Conservation (phyloP, 805 yeast species). For the Metschnikowia baotianmanensis region DNA sequence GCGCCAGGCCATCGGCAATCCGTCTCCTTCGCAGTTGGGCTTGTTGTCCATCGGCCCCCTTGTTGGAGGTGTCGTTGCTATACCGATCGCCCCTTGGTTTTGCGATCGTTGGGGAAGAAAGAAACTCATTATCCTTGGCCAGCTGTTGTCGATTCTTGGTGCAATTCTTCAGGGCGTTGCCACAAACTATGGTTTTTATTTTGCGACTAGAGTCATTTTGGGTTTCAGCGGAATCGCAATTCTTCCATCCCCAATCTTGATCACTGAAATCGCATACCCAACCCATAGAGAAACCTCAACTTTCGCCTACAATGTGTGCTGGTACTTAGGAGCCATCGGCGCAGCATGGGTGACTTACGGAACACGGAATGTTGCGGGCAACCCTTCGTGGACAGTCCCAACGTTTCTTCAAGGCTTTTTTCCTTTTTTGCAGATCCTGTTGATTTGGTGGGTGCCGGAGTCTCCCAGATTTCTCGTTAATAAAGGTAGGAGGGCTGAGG, state of each 20-base stretch:
- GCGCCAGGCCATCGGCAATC: slow-evolving; percentile 33
- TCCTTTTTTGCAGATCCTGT: slow-evolving; percentile 40
- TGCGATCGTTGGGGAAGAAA: slow-evolving; percentile 45
- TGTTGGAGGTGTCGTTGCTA: slow-evolving; percentile 39
- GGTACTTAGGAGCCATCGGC: slow-evolving; percentile 53
- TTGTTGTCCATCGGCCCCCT: slow-evolving; percentile 21
- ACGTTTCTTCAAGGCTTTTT: slow-evolving; percentile 48
- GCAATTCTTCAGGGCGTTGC: slow-evolving; percentile 37
- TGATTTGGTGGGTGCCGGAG: slow-evolving; percentile 40
- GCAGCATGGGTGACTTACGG: slow-evolving; percentile 55
- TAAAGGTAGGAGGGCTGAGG: slow-evolving; percentile 42
- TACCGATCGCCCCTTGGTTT: slow-evolving; percentile 16
- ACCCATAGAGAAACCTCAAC: slow-evolving; percentile 28
- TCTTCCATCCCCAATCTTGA: slow-evolving; percentile 46
- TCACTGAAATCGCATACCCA: slow-evolving; percentile 52
- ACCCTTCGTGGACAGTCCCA: slow-evolving; percentile 53
- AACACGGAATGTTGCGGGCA: slow-evolving; percentile 27
- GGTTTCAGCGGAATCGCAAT: slow-evolving; percentile 48
- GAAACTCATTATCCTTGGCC: slow-evolving; percentile 28
- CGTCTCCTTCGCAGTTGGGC: slow-evolving; percentile 22
- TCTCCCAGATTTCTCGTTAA: slow-evolving; percentile 46
- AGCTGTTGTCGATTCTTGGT: slow-evolving; percentile 28
- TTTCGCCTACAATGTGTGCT: slow-evolving; percentile 48
- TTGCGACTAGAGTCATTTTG: slow-evolving; percentile 46
- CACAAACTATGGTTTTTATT: slow-evolving; percentile 34